phyloP scores from a whole-genome alignment of 768 basidiomycete genomes.

The Trametopsis cervina region DNA sequence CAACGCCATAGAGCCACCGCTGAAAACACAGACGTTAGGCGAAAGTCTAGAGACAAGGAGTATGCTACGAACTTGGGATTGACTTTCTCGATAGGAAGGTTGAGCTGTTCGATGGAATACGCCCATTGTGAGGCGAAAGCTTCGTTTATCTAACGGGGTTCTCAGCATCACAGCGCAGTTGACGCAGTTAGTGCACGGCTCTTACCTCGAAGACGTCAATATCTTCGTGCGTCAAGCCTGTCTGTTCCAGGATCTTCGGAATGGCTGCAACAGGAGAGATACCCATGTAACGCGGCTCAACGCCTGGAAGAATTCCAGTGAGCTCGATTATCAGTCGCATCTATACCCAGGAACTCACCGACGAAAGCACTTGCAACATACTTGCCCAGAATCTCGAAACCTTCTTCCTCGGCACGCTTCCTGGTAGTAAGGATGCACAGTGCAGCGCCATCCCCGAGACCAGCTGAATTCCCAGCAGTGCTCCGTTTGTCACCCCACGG shows the following conservation, averaged over 20 bases:
- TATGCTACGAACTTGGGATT: slow-evolving; percentile 66
- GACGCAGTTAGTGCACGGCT: too few species aligned
- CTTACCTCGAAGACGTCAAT: slow-evolving; percentile 70
- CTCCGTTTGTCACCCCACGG: slow-evolving; percentile 66
- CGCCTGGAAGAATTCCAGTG: slow-evolving; percentile 44
- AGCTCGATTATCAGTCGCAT: too few species aligned
- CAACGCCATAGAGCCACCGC: slow-evolving; percentile 81
- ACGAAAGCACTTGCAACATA: slow-evolving; percentile 74
- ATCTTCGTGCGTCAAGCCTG: slow-evolving; percentile 62
- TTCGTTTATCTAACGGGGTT: slow-evolving; percentile 61
- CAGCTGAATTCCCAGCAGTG: slow-evolving; percentile 83
- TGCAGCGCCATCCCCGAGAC: slow-evolving; percentile 90
- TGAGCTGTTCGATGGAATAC: slow-evolving; percentile 81
- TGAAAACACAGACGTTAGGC: slow-evolving; percentile 21
- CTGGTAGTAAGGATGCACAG: slow-evolving; percentile 79
- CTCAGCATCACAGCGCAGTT: not conserved
- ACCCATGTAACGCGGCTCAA: slow-evolving; percentile 75
- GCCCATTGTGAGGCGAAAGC: slow-evolving; percentile 93
- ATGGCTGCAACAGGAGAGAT: slow-evolving; percentile 68
- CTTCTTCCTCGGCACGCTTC: slow-evolving; percentile 65
- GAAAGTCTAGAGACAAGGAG: not conserved
- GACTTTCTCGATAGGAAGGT: slow-evolving; percentile 71
- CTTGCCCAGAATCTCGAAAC: slow-evolving; percentile 76
- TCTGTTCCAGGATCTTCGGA: slow-evolving; percentile 55
- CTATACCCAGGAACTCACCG: slow-evolving; percentile 51